Evolutionary conservation across 768 basidiomycete genomes (phyloP).

Genomic region (Dentipellis fragilis): DNA sequence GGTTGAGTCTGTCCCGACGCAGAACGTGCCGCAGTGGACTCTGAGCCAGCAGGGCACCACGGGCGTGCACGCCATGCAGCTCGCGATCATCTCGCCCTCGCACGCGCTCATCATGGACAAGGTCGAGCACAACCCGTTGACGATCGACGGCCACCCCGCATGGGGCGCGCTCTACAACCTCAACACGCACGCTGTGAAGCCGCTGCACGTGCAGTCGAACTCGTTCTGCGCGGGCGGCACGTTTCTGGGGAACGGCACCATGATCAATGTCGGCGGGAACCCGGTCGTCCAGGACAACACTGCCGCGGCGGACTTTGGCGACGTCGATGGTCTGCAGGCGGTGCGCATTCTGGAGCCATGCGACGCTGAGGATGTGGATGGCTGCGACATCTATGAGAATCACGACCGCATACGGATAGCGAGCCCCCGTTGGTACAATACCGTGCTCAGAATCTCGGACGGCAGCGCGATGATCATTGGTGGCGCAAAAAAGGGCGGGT

Average conservation of each 20-base stretch:
- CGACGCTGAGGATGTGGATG: conserved; percentile 30
- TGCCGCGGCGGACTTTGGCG: conserved; percentile 64
- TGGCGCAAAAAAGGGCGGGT: conserved; percentile 73
- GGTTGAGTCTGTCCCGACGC: conserved; percentile 8
- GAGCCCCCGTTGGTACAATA: conserved; percentile 75
- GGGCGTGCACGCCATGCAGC: conserved; percentile 74
- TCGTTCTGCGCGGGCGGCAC: conserved; percentile 83
- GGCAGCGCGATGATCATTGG: conserved; percentile 82
- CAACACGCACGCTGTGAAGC: conserved; percentile 46
- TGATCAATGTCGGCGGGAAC: conserved; percentile 76
- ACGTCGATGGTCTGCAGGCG: conserved; percentile 62
- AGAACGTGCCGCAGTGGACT: conserved; percentile 33
- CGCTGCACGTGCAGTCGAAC: conserved; percentile 62
- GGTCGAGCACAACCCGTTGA: conserved; percentile 76
- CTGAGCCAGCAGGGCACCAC: conserved; percentile 57
- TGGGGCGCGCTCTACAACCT: conserved; percentile 75
- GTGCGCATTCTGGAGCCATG: conserved; percentile 68
- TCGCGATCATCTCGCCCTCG: conserved; percentile 54
- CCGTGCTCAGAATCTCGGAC: conserved; percentile 56
- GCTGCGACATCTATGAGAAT: conserved; percentile 58
- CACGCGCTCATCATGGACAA: conserved; percentile 75
- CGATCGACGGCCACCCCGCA: conserved; percentile 65
- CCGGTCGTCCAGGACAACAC: conserved; percentile 60
- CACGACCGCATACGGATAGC: conserved; percentile 59
- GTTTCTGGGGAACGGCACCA: conserved; percentile 66